Evolutionary conservation across 257 asterid species (phyloP).

Genomic region (Striga asiatica): DNA sequence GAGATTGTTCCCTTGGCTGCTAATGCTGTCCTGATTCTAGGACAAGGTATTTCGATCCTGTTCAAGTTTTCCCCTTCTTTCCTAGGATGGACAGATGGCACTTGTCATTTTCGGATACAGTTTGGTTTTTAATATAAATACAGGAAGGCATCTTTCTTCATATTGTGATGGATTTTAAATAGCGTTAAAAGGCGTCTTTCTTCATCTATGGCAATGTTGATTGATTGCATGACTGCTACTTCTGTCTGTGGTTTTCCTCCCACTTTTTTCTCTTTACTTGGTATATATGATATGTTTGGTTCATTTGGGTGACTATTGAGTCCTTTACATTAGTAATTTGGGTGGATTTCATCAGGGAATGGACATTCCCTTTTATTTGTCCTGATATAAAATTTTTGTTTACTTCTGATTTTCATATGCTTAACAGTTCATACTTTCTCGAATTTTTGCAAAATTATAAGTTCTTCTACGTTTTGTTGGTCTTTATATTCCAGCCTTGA

Average conservation of each 20-base stretch:
- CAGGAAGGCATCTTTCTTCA: background rate
- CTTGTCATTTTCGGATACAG: background rate
- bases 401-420: background rate
- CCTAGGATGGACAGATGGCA: background rate
- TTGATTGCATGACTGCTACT: background rate
- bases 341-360: background rate
- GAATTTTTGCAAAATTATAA: background rate
- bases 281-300: background rate
- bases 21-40: constrained; percentile 59
- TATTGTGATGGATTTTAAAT: background rate
- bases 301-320: background rate
- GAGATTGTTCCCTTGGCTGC: constrained; percentile 53
- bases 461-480: background rate
- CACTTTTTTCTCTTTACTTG: background rate
- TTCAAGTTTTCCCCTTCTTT: background rate
- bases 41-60: constrained; percentile 49
- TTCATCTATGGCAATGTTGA: background rate
- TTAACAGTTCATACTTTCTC: background rate
- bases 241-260: background rate
- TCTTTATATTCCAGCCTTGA: constrained; percentile 3
- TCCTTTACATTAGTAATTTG: background rate
- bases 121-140: background rate
- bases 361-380: background rate
- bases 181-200: background rate
- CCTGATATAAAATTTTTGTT: constrained; percentile 3